Evolutionary conservation across 2,329 filamentous ascomycete genomes (phyloP).

Genomic region (Raffaelea arxii): DNA sequence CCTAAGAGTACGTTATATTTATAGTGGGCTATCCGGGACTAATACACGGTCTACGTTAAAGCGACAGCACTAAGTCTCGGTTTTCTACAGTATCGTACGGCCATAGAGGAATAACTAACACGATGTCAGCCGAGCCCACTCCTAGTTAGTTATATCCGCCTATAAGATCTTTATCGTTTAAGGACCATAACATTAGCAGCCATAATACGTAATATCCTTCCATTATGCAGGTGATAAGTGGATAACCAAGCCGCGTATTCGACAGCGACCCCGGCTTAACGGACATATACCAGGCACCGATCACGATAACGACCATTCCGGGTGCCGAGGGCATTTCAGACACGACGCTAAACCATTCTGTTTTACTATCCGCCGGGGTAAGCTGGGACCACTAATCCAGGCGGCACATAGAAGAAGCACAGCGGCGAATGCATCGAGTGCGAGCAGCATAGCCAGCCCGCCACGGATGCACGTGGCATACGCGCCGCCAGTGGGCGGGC

Average conservation of each 20-base stretch:
- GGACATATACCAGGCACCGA: conserved; percentile 33
- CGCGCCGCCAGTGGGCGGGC: no score
- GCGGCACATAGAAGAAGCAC: no score
- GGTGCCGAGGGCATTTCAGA: conserved; percentile 25
- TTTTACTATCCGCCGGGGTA: conserved; percentile 29
- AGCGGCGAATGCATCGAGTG: no score
- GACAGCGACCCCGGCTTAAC: conserved; percentile 31
- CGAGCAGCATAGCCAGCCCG: no score
- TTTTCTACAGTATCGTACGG: conserved; percentile 26
- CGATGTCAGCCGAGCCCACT: conserved; percentile 34
- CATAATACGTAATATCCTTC: conserved; percentile 31
- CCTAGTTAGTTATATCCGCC: conserved; percentile 31
- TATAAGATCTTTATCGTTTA: conserved; percentile 38
- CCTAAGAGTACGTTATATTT: conserved; percentile 30
- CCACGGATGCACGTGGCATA: no score
- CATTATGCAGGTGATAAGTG: conserved; percentile 26
- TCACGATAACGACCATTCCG: conserved; percentile 25
- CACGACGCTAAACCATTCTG: conserved; percentile 22
- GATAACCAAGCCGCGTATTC: conserved; percentile 22
- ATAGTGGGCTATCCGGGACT: neutral
- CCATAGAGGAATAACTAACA: conserved; percentile 28
- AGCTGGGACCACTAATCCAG: no score
- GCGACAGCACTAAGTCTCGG: neutral
- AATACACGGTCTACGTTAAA: neutral
- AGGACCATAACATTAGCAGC: conserved; percentile 29